These are phyloP conservation scores for Phoma sp. DNA, from an alignment of 2,329 filamentous ascomycete species.

Conservation along the genomic window DNA sequence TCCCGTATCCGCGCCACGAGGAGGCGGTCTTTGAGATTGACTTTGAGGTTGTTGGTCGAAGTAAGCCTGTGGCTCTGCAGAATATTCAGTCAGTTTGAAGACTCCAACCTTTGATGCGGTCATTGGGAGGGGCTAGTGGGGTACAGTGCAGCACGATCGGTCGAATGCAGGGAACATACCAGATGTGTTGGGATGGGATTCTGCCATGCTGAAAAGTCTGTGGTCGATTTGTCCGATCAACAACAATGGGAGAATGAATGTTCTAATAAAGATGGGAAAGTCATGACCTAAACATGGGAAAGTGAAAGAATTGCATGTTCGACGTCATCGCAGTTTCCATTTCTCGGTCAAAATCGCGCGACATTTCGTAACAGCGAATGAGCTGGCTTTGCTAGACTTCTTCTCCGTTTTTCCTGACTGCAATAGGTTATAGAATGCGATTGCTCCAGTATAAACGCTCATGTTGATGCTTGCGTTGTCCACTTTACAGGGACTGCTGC, in stretches of 20 bases:
- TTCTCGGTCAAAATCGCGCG: conserved; percentile 18
- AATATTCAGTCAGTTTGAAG: conserved; percentile 3
- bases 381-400: neutral
- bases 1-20: conserved; percentile 11
- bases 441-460: neutral
- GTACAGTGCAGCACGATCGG: neutral
- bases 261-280: conserved; percentile 13
- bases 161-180: conserved; percentile 12
- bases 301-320: conserved; percentile 31
- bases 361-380: conserved; percentile 3
- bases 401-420: conserved; percentile 7
- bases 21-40: conserved; percentile 5
- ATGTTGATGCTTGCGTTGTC: neutral
- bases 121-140: neutral
- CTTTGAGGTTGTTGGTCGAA: conserved; percentile 11
- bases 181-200: conserved; percentile 11
- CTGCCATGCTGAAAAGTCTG: conserved; percentile 16
- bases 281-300: conserved; percentile 18
- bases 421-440: conserved; percentile 1
- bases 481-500: conserved; percentile 5
- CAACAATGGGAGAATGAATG: neutral
- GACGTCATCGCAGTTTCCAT: conserved; percentile 25
- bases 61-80: conserved; percentile 9
- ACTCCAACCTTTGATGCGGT: conserved; percentile 1
- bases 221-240: neutral